A percentile compares a stretch with the other conserved stretches of the same genome.
phyloP scores from a whole-genome alignment of 2,329 filamentous ascomycete species.

The Cladosporium sp. region DNA sequence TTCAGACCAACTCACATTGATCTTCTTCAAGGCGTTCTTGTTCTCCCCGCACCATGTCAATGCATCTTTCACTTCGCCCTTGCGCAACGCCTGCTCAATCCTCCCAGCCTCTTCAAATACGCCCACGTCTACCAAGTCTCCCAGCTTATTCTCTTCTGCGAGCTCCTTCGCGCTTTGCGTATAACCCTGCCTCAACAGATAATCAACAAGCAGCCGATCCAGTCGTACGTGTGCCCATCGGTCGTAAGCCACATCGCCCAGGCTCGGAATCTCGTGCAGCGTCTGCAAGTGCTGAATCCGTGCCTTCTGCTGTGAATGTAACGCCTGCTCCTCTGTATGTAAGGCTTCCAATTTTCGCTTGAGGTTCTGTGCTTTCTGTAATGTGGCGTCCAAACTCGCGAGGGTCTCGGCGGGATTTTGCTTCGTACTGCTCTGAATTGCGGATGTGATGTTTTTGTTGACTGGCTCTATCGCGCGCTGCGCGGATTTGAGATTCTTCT shows the following conservation, averaged over 20 bases:
- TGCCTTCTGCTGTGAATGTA: slow-evolving; percentile 70
- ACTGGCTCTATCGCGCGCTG: slow-evolving; percentile 71
- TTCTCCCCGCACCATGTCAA: slow-evolving; percentile 90
- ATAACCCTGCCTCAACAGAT: slow-evolving; percentile 79
- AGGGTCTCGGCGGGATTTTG: slow-evolving; percentile 57
- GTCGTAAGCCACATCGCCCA: slow-evolving; percentile 92
- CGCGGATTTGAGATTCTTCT: slow-evolving; percentile 87
- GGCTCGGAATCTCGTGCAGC: slow-evolving; percentile 69
- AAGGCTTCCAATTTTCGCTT: slow-evolving; percentile 78
- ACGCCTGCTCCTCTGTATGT: slow-evolving; percentile 69
- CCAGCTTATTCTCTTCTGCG: slow-evolving; percentile 67
- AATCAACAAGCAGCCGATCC: slow-evolving; percentile 84
- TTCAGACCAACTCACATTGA: slow-evolving; percentile 52
- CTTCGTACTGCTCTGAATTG: slow-evolving; percentile 38
- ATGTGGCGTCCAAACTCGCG: slow-evolving; percentile 74
- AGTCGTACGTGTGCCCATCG: slow-evolving; percentile 76
- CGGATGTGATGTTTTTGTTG: slow-evolving; percentile 55
- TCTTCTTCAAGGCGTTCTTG: slow-evolving; percentile 84
- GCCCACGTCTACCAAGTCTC: slow-evolving; percentile 78
- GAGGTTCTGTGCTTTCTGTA: slow-evolving; percentile 73
- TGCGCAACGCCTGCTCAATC: slow-evolving; percentile 65
- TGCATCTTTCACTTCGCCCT: slow-evolving; percentile 67
- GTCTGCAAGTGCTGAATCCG: slow-evolving; percentile 75
- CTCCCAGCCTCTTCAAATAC: slow-evolving; percentile 78
- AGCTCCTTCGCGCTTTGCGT: slow-evolving; percentile 68